Evolutionary conservation across 768 basidiomycete species (phyloP).

Genomic region (Pleurotus giganteus): DNA sequence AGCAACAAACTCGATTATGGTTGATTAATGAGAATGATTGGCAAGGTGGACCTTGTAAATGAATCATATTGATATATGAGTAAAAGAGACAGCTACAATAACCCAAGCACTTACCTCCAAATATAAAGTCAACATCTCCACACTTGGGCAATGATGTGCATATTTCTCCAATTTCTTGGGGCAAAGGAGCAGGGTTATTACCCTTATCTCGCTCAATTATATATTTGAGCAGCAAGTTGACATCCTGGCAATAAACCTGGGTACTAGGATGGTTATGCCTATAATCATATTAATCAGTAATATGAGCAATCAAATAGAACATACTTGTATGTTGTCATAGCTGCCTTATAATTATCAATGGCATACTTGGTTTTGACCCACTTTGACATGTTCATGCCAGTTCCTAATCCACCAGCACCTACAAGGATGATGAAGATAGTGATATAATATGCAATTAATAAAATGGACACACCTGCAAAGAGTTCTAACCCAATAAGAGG

Average conservation of each 20-base stretch:
- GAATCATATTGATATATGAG: not conserved
- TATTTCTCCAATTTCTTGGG: slow-evolving; percentile 34
- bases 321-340: slow-evolving; percentile 64
- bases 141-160: slow-evolving; percentile 52
- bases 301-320: slow-evolving; percentile 12
- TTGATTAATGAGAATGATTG: slow-evolving; percentile 72
- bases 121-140: slow-evolving; percentile 68
- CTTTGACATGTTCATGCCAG: slow-evolving; percentile 60
- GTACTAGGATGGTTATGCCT: slow-evolving; percentile 64
- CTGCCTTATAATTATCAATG: slow-evolving; percentile 61
- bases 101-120: slow-evolving; percentile 49
- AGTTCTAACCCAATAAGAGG: slow-evolving; percentile 63
- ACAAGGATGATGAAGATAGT: not conserved
- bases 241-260: slow-evolving; percentile 63
- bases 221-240: slow-evolving; percentile 56
- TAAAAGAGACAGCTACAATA: not conserved
- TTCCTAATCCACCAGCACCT: slow-evolving; percentile 78
- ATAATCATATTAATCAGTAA: slow-evolving; percentile 7
- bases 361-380: slow-evolving; percentile 69
- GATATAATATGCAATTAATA: not conserved
- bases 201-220: slow-evolving; percentile 48
- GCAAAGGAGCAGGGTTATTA: slow-evolving; percentile 35
- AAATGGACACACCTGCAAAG: slow-evolving; percentile 52
- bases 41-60: slow-evolving; percentile 63
- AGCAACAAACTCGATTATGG: slow-evolving; percentile 46